Conservation (phyloP, 352 stramenopile species). For the Pythium sp. region DNA sequence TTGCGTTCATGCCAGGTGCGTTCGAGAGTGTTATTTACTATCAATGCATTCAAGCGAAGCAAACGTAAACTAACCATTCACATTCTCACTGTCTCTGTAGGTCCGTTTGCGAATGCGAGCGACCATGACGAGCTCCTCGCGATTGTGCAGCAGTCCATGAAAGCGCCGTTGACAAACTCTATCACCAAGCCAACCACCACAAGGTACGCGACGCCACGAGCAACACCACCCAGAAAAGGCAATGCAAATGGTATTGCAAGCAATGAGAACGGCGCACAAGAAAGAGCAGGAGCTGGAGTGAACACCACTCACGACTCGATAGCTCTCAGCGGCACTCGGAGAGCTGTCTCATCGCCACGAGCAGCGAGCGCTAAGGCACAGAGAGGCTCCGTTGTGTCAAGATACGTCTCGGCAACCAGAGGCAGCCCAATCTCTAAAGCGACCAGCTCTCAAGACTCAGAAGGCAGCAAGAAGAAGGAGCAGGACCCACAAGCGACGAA, state of each 20-base stretch:
- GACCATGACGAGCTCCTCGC: constrained; percentile 51
- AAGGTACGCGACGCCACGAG: not conserved
- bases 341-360: not conserved
- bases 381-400: constrained; percentile 7
- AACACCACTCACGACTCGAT: not conserved
- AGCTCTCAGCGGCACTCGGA: not conserved
- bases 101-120: constrained; percentile 26
- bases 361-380: not conserved
- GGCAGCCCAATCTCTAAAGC: not conserved
- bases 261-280: not conserved
- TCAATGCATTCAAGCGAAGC: not conserved
- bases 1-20: constrained; percentile 62
- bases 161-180: not conserved
- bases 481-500: not conserved
- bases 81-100: not conserved
- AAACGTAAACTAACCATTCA: not conserved
- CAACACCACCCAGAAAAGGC: not conserved
- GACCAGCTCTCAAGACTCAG: not conserved
- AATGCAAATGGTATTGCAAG: not conserved
- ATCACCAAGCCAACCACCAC: not conserved
- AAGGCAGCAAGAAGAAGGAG: not conserved
- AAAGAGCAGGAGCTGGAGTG: not conserved
- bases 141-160: constrained; percentile 20
- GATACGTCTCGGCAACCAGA: not conserved
- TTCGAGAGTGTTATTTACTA: not conserved